phyloP scores from a whole-genome alignment of 495 filamentous ascomycete genomes.

The Penicillium nucicola region DNA sequence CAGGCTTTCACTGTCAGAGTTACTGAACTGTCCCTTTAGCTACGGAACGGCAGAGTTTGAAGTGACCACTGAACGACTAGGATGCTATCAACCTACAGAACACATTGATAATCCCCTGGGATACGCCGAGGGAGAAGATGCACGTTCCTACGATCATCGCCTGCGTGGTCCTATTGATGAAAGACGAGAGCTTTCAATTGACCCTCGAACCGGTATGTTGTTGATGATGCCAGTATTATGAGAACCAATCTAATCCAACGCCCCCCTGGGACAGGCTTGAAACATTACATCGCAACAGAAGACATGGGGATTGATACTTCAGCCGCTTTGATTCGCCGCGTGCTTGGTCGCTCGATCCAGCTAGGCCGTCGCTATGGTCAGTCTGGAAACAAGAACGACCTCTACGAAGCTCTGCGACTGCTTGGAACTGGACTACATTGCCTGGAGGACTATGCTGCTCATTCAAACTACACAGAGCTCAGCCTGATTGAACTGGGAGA shows the following conservation, averaged over 20 bases:
- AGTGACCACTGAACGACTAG: constrained; percentile 80
- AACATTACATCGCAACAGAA: constrained; percentile 90
- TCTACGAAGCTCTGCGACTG: constrained; percentile 80
- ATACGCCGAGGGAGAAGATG: constrained; percentile 83
- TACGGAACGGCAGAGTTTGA: constrained; percentile 92
- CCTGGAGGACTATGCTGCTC: constrained; percentile 88
- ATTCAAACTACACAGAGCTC: constrained; percentile 87
- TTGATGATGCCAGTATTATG: neutral
- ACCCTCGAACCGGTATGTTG: constrained; percentile 55
- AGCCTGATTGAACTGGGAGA: constrained; percentile 83
- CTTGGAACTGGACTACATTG: constrained; percentile 86
- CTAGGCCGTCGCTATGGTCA: constrained; percentile 67
- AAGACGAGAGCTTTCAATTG: constrained; percentile 69
- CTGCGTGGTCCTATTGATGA: constrained; percentile 83
- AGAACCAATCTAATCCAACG: neutral
- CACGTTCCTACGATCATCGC: constrained; percentile 71
- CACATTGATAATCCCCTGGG: constrained; percentile 81
- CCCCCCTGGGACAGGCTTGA: constrained; percentile 58
- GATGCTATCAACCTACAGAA: constrained; percentile 84
- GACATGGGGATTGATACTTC: constrained; percentile 69
- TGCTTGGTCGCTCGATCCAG: constrained; percentile 69
- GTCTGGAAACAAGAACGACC: constrained; percentile 61
- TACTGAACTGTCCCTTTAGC: constrained; percentile 43
- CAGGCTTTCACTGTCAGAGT: constrained; percentile 15
- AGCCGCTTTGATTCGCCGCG: constrained; percentile 66